Conservation (phyloP, 2,329 filamentous ascomycete genomes). For the Verticillium nonalfalfae region DNA sequence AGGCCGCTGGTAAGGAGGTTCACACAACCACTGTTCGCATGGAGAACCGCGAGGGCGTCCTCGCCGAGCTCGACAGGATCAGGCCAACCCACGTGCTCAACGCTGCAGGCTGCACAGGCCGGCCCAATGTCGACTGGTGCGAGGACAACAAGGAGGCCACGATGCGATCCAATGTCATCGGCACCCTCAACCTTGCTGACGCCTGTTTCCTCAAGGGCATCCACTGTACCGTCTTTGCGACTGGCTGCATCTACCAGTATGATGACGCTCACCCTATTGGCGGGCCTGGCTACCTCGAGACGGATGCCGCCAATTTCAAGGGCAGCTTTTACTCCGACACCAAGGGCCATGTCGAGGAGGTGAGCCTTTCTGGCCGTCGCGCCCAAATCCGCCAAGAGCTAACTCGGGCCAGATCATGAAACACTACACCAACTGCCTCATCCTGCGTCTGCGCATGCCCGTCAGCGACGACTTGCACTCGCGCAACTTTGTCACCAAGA, state of each 20-base stretch:
- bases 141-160: constrained; percentile 64
- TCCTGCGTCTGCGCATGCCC: constrained; percentile 63
- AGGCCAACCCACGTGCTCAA: constrained; percentile 63
- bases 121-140: constrained; percentile 66
- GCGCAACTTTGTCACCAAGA: constrained; percentile 66
- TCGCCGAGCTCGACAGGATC: constrained; percentile 48
- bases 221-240: constrained; percentile 61
- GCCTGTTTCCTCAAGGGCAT: constrained; percentile 51
- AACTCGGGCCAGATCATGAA: constrained; percentile 47
- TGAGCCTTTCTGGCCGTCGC: constrained; percentile 23
- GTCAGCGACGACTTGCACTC: constrained; percentile 61
- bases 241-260: constrained; percentile 62
- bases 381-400: neutral
- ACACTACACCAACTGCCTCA: constrained; percentile 53
- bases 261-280: constrained; percentile 54
- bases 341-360: constrained; percentile 59
- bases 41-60: constrained; percentile 54
- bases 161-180: constrained; percentile 61
- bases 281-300: constrained; percentile 54
- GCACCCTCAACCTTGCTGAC: constrained; percentile 57
- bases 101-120: constrained; percentile 58
- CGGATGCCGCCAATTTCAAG: constrained; percentile 56
- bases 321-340: constrained; percentile 65
- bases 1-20: constrained; percentile 54
- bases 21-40: constrained; percentile 56